Conservation (phyloP, 352 stramenopile genomes). For the Pythium vanterpoolii region DNA sequence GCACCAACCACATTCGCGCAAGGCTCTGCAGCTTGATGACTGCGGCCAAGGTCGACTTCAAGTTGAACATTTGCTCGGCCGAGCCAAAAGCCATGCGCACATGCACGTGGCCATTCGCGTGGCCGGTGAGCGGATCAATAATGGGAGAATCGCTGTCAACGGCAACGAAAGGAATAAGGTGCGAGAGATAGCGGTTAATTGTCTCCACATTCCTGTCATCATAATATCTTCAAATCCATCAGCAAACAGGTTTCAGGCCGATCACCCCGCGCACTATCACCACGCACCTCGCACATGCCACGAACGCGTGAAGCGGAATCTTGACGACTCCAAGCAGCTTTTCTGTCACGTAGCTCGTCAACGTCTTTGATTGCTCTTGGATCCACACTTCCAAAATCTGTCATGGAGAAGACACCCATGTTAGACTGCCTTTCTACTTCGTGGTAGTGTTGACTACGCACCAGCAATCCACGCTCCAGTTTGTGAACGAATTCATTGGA, state of each 20-base stretch:
- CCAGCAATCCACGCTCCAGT: constrained; percentile 7
- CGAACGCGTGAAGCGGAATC: constrained; percentile 19
- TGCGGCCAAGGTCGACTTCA: constrained; percentile 24
- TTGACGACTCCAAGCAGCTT: constrained; percentile 21
- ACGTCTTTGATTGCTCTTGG: constrained; percentile 11
- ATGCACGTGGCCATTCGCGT: constrained; percentile 30
- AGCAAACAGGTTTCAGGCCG: neutral
- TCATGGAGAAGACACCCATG: neutral
- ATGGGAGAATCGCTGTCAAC: constrained; percentile 39
- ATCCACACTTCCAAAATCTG: constrained; percentile 27
- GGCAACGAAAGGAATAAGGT: constrained; percentile 10
- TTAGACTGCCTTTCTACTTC: neutral
- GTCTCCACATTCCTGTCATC: neutral
- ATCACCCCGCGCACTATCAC: neutral
- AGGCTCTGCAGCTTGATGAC: constrained; percentile 37
- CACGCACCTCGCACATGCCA: neutral
- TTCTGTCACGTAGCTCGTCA: constrained; percentile 4
- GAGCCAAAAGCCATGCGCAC: constrained; percentile 41
- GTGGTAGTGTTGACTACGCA: neutral
- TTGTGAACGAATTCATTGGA: constrained; percentile 7
- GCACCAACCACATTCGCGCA: constrained; percentile 24
- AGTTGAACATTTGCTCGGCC: constrained; percentile 49
- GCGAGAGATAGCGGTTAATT: neutral
- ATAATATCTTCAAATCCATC: neutral
- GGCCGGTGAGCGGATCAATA: constrained; percentile 41